Evolutionary conservation across 805 yeast species (phyloP), one percentile per base, ranked within the genome.

Genomic region (Peterozyma xylosa): DNA sequence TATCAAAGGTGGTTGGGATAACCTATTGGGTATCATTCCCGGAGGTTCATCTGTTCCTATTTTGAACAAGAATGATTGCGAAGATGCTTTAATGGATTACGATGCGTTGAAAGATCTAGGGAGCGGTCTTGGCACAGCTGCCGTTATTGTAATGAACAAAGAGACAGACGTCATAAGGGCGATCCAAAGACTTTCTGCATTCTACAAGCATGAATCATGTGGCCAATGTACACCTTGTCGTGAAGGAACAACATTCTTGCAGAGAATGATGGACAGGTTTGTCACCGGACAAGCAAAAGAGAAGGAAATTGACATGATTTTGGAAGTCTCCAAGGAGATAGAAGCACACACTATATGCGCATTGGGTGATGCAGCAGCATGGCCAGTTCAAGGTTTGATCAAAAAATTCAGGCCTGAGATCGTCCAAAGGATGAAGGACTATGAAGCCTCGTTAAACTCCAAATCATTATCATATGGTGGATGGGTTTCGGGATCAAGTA

Each of bases 151-250:
- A 48, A 80, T 87, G 86, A 84, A 86, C 72, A 83, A 86, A 70
- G 79, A 81, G 55, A 84, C 95, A 34, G 95, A 87, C 62, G 78
- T 87, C 43, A 78, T 87, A 49, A 75, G 88, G 51, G 93, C 91
- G 53, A 87, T 87, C 61, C 95, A 87, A 66, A 76, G 96, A 64
- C 77, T 87, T 57, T 65, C 91, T 37, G 80, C 85, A 37, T 87
- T 87, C 64, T 87, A 86, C 71, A 85, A 83, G 70, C 96, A 87
- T 67, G 96, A 87, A 72, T 83, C 93, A 7, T 87, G 96, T 69
- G 95, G 96, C 47, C 96, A 87, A 69, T 87, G 96, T 71, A 87
- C 96, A 3, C 96, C 96, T 47, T 87, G 96, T 68, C 80, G 96
- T 63, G 96, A 87, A 68, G 96, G 96, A 46, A 86, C 96, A 37